Conservation (phyloP, 1,139 yeast species). For the Hansenula sp. region DNA sequence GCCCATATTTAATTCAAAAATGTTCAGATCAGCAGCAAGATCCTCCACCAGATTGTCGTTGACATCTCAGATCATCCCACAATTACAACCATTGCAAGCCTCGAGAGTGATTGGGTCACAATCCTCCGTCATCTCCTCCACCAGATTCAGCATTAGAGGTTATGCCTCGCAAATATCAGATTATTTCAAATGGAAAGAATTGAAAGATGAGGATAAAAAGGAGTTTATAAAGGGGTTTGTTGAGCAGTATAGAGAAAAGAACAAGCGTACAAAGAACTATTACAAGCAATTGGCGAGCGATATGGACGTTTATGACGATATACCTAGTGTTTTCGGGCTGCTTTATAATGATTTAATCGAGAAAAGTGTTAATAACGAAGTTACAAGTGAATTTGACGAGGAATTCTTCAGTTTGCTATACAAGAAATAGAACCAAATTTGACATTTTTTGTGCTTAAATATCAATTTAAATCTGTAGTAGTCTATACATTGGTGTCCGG, state of each 20-base stretch:
- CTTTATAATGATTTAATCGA: constrained; percentile 28
- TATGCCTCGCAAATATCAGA: background rate
- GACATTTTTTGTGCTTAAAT: no score
- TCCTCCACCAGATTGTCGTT: no score
- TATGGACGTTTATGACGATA: constrained; percentile 31
- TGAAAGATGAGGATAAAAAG: constrained; percentile 22
- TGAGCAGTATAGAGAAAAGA: constrained; percentile 18
- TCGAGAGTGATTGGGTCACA: no score
- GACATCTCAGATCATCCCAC: no score
- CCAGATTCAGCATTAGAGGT: background rate
- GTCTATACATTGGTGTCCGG: no score
- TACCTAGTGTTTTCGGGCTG: constrained; percentile 31
- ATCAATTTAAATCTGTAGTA: no score
- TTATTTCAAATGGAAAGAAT: constrained; percentile 22
- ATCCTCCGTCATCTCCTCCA: background rate
- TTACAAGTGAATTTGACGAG: constrained; percentile 20
- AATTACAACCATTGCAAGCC: no score
- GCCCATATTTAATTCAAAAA: no score
- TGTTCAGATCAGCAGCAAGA: no score
- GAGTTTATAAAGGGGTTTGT: constrained; percentile 26
- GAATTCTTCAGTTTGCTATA: constrained; percentile 15
- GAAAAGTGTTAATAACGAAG: constrained; percentile 14
- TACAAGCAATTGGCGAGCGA: constrained; percentile 28
- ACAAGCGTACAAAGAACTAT: constrained; percentile 26
- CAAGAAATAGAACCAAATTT: background rate